Percentiles rank a stretch among this genome's conserved stretches.
Conservation (phyloP, 2,329 filamentous ascomycete species). For the Domatiomyces catenatus region DNA sequence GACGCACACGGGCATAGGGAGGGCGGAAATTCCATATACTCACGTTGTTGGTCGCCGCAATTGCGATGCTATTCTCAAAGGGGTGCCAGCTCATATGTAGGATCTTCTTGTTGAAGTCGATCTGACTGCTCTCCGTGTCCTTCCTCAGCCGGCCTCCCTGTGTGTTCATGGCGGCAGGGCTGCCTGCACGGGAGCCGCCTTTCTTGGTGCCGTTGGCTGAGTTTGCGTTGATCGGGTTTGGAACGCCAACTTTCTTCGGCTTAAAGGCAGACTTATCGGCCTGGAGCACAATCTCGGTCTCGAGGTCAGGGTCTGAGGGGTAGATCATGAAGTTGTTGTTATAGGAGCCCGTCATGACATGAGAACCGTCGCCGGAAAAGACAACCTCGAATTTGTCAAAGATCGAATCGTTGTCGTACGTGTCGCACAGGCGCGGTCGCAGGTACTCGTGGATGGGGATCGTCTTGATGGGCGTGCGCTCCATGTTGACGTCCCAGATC, state of each 20-base stretch:
- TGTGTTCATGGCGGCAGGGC: slow-evolving; percentile 60
- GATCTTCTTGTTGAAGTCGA: slow-evolving; percentile 99
- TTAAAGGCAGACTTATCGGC: slow-evolving; percentile 99
- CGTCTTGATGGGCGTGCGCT: slow-evolving; percentile 90
- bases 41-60: slow-evolving; percentile 98
- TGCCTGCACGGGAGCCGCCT: slow-evolving; percentile 70
- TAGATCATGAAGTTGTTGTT: slow-evolving; percentile 99
- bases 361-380: slow-evolving; percentile 94
- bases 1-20: neutral
- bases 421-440: slow-evolving; percentile 84
- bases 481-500: slow-evolving; percentile 99
- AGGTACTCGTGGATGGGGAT: slow-evolving; percentile 98
- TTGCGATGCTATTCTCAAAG: slow-evolving; percentile 97
- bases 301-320: slow-evolving; percentile 85
- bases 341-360: slow-evolving; percentile 99
- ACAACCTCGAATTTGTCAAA: slow-evolving; percentile 99
- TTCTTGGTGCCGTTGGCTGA: slow-evolving; percentile 65
- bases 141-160: slow-evolving; percentile 93
- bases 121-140: slow-evolving; percentile 97
- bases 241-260: slow-evolving; percentile 97
- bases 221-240: slow-evolving; percentile 83
- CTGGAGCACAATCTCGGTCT: slow-evolving; percentile 92
- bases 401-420: slow-evolving; percentile 98
- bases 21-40: slow-evolving; percentile 29
- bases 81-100: slow-evolving; percentile 99